phyloP scores from a whole-genome alignment of 176 grass and related monocot species.

The Urochloa ruziziensis region DNA sequence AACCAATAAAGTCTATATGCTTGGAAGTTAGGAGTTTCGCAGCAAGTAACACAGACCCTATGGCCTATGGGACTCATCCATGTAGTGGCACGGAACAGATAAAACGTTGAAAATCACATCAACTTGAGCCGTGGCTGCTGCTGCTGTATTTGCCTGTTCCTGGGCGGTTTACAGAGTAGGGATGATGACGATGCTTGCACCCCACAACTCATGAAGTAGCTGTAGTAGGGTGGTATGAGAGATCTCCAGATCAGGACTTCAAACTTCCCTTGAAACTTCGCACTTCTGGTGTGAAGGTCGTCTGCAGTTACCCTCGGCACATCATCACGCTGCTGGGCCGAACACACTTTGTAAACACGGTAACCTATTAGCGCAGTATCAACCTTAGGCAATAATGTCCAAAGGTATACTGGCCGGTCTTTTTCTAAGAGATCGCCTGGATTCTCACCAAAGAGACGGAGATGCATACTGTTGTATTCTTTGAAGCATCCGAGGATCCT shows the following conservation, averaged over 20 bases:
- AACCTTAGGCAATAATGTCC: neutral
- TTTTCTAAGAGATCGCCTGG: fast-evolving
- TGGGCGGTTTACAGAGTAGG: too few relatives aligned
- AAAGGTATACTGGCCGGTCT: neutral
- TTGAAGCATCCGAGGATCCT: neutral
- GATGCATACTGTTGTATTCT: neutral
- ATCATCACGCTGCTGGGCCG: neutral
- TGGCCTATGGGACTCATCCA: too few relatives aligned
- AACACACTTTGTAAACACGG: neutral
- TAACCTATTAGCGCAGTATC: neutral
- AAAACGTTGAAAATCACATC: too few relatives aligned
- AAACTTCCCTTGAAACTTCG: neutral
- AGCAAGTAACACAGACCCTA: too few relatives aligned
- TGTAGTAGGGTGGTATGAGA: neutral
- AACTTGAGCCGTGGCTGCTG: too few relatives aligned
- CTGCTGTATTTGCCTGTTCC: neutral
- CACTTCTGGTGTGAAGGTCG: neutral
- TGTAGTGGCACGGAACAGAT: too few relatives aligned
- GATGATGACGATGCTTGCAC: neutral
- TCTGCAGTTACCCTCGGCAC: neutral
- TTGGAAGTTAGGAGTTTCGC: too few relatives aligned
- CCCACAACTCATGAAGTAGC: neutral
- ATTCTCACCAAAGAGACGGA: neutral
- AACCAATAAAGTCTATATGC: too few relatives aligned
- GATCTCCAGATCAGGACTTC: neutral